Conservation (phyloP, 2,329 filamentous ascomycete species). For the Hypoxylon sp. region DNA sequence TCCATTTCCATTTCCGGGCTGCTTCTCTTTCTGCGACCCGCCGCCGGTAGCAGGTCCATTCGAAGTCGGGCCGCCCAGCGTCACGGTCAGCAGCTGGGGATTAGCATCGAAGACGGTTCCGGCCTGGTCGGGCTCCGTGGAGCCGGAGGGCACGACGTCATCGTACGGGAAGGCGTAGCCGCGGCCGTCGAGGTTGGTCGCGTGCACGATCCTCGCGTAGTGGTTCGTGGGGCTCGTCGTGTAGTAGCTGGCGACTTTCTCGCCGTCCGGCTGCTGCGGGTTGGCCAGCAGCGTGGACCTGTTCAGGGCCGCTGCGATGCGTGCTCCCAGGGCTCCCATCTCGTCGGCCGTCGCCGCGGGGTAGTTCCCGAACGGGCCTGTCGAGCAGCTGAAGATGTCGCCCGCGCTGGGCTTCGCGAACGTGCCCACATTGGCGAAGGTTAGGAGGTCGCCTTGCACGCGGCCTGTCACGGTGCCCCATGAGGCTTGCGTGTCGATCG, state of each 20-base stretch:
- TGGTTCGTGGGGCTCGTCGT: conserved; percentile 72
- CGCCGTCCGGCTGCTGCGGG: conserved; percentile 67
- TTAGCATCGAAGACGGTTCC: conserved; percentile 72
- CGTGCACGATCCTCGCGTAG: conserved; percentile 76
- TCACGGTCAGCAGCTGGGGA: conserved; percentile 70
- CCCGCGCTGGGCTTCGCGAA: conserved; percentile 64
- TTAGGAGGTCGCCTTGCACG: conserved; percentile 58
- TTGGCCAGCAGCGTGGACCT: conserved; percentile 75
- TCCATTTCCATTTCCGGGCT: conserved; percentile 29
- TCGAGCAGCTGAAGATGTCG: conserved; percentile 55
- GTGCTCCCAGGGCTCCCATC: conserved; percentile 76
- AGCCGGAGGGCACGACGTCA: conserved; percentile 72
- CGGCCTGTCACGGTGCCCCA: conserved; percentile 66
- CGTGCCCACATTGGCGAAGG: conserved; percentile 58
- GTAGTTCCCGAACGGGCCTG: conserved; percentile 69
- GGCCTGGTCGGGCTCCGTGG: conserved; percentile 68
- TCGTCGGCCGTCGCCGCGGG: conserved; percentile 59
- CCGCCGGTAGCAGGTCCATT: conserved; percentile 16
- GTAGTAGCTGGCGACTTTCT: conserved; percentile 68
- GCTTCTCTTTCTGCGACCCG: conserved; percentile 34
- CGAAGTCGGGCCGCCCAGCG: conserved; percentile 63
- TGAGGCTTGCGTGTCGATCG: conserved; percentile 68
- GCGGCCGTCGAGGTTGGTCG: conserved; percentile 68
- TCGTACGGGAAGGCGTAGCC: conserved; percentile 82
- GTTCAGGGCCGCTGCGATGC: conserved; percentile 83